phyloP scores from a whole-genome alignment of 441 rosid genomes.

The Corymbia calophylla region DNA sequence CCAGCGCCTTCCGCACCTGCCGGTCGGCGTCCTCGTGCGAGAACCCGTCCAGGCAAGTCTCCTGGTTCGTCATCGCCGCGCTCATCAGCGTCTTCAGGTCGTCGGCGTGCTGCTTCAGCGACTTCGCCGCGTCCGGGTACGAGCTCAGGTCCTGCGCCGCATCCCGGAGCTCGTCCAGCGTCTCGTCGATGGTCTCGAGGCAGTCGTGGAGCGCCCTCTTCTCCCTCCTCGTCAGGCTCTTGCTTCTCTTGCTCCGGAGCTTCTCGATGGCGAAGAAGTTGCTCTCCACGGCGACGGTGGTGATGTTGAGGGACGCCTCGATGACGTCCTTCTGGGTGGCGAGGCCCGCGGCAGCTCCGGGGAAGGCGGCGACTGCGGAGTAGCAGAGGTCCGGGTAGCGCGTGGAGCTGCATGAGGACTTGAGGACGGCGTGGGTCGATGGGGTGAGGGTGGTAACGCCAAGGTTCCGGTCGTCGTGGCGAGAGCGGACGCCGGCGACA shows the following conservation, averaged over 20 bases:
- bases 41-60: constrained; percentile 77
- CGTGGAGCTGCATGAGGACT: constrained; percentile 6
- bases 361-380: constrained; percentile 4
- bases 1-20: not conserved
- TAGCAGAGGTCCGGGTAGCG: constrained; percentile 13
- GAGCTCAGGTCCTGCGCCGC: not conserved
- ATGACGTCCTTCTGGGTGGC: constrained; percentile 12
- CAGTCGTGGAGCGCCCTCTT: constrained; percentile 14
- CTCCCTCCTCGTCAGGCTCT: constrained; percentile 5
- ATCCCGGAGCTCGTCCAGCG: not conserved
- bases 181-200: constrained; percentile 5
- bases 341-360: not conserved
- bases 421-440: constrained; percentile 4
- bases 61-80: constrained; percentile 80
- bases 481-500: constrained; percentile 34
- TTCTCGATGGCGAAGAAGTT: constrained; percentile 6
- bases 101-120: constrained; percentile 18
- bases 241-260: not conserved
- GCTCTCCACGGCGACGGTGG: not conserved
- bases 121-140: constrained; percentile 4
- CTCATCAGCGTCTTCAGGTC: constrained; percentile 52
- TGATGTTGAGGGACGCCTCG: constrained; percentile 9
- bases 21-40: not conserved
- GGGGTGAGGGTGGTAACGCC: not conserved
- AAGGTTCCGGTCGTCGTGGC: not conserved